Percentiles rank a stretch among this genome's conserved stretches.
Conservation (phyloP, 805 yeast genomes). For the Ogataea kodamae region DNA sequence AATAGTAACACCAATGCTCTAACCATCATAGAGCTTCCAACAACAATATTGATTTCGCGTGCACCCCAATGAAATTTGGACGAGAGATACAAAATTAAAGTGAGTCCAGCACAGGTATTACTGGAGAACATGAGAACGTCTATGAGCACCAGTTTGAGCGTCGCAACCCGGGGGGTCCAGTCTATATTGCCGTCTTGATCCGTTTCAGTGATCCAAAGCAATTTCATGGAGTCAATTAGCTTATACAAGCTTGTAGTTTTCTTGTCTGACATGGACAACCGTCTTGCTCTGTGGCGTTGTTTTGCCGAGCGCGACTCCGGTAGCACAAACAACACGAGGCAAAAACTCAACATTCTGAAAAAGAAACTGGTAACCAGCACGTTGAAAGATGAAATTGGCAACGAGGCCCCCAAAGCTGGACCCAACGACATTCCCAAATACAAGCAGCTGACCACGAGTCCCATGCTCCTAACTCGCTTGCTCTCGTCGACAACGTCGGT, state of each 20-base stretch:
- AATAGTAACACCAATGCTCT: slow-evolving; percentile 48
- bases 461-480: slow-evolving; percentile 55
- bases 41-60: slow-evolving; percentile 50
- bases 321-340: slow-evolving; percentile 38
- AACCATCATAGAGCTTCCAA: slow-evolving; percentile 49
- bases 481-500: slow-evolving; percentile 68
- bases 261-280: slow-evolving; percentile 16
- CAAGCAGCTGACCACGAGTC: slow-evolving; percentile 55
- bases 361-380: slow-evolving; percentile 19
- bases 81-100: slow-evolving; percentile 50
- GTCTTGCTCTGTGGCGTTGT: slow-evolving; percentile 51
- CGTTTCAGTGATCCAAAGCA: slow-evolving; percentile 50
- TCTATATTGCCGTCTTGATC: slow-evolving; percentile 25
- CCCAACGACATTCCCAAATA: slow-evolving; percentile 63
- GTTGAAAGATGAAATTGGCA: slow-evolving; percentile 33
- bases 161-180: slow-evolving; percentile 40
- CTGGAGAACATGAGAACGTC: slow-evolving; percentile 43
- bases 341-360: slow-evolving; percentile 22
- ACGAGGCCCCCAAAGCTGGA: slow-evolving; percentile 53
- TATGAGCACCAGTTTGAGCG: slow-evolving; percentile 44
- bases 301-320: slow-evolving; percentile 63
- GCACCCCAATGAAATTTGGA: slow-evolving; percentile 53
- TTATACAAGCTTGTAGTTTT: slow-evolving; percentile 22
- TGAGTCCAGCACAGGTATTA: slow-evolving; percentile 39
- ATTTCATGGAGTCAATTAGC: slow-evolving; percentile 44